Conservation (phyloP, 164 flowering plant genomes). For the Sedum album region DNA sequence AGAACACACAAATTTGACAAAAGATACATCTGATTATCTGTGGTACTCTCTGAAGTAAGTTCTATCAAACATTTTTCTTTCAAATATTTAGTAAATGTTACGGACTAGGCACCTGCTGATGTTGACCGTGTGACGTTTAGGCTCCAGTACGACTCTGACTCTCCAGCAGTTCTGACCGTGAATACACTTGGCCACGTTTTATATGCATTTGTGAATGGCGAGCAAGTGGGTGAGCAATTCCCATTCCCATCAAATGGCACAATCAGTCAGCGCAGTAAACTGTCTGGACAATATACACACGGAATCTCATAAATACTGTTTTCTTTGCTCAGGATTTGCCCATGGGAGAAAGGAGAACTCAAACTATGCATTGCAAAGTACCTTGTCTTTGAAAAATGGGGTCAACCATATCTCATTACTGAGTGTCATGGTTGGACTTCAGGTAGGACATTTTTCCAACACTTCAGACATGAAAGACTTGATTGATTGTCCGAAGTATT, state of each 20-base stretch:
- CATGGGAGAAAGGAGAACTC: conserved; percentile 39
- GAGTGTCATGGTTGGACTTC: conserved; percentile 77
- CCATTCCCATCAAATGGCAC: not conserved
- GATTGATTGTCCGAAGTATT: not conserved
- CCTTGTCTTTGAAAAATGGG: conserved; percentile 34
- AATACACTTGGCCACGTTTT: conserved; percentile 50
- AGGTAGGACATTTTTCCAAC: conserved; percentile 32
- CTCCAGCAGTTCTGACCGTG: conserved; percentile 30
- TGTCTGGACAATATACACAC: not conserved
- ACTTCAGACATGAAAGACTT: no score
- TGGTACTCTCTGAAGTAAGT: conserved; percentile 79
- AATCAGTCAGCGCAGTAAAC: not conserved
- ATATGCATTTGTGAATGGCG: conserved; percentile 60
- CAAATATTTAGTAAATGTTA: not conserved
- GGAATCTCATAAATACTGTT: not conserved
- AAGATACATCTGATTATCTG: conserved; percentile 55
- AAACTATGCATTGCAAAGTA: conserved; percentile 22
- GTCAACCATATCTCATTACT: conserved; percentile 55
- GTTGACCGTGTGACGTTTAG: conserved; percentile 21
- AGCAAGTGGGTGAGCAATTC: conserved; percentile 24
- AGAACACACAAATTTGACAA: conserved; percentile 50
- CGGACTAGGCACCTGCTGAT: not conserved
- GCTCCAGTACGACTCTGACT: conserved; percentile 21
- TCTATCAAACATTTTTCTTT: not conserved
- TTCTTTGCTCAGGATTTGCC: conserved; percentile 37